These are phyloP conservation scores for Wickerhamomyces sydowiorum DNA, from an alignment of 805 yeast genomes.

Conservation along the genomic window DNA sequence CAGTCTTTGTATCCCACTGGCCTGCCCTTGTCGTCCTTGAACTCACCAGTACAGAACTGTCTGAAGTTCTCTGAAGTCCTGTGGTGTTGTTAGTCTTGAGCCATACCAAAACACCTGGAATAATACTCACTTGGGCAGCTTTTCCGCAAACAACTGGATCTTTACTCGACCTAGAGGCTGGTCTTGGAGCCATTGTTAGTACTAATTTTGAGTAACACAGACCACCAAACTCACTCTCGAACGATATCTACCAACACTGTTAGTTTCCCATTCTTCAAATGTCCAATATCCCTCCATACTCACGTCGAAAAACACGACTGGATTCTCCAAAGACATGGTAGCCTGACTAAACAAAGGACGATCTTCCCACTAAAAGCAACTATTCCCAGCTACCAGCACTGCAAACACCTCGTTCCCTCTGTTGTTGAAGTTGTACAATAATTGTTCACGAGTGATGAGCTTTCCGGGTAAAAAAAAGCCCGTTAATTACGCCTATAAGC, in stretches of 20 bases:
- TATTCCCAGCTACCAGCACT: too few relatives aligned
- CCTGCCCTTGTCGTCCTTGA: constrained; percentile 27
- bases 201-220: background rate
- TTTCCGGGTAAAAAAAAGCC: background rate
- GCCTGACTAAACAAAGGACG: too few relatives aligned
- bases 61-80: constrained; percentile 45
- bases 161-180: constrained; percentile 37
- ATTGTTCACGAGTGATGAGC: background rate
- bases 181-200: constrained; percentile 12
- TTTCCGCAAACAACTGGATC: constrained; percentile 34
- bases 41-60: constrained; percentile 48
- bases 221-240: constrained; percentile 22
- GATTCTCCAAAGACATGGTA: constrained; percentile 11
- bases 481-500: background rate
- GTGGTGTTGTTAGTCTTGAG: background rate
- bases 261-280: background rate
- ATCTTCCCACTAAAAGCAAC: too few relatives aligned
- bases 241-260: constrained; percentile 15
- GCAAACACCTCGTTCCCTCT: too few relatives aligned
- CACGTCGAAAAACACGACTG: constrained; percentile 38
- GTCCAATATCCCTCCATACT: too few relatives aligned
- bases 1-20: constrained; percentile 40
- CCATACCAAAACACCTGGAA: background rate
- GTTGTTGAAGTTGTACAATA: background rate
- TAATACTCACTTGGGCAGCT: constrained; percentile 30